Percentiles rank a stretch among this genome's conserved stretches.
phyloP scores from a whole-genome alignment of 1,139 yeast genomes.

The Taphrina flavorubra region DNA sequence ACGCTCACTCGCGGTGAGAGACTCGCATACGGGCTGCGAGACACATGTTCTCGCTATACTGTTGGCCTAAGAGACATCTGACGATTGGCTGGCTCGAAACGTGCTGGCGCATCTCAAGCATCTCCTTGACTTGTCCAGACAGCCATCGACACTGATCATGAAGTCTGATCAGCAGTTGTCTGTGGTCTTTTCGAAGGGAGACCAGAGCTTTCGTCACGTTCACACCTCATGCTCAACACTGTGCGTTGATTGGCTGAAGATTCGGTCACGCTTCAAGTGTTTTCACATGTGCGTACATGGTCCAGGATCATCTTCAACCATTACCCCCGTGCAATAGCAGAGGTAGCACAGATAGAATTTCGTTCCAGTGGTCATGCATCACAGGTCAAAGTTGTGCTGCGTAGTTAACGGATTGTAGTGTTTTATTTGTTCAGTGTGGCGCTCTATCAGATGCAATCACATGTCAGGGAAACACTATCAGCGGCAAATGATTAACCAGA shows the following conservation, averaged over 20 bases:
- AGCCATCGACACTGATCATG: background rate
- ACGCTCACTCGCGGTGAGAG: background rate
- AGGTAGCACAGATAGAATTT: no score
- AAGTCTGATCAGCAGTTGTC: background rate
- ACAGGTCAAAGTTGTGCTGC: no score
- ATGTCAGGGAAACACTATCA: no score
- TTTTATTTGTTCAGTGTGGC: no score
- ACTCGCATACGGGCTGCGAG: background rate
- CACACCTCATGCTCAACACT: slow-evolving; percentile 16
- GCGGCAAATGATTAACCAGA: no score
- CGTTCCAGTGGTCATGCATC: no score
- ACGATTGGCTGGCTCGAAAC: background rate
- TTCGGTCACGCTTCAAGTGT: no score
- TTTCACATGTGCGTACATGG: no score
- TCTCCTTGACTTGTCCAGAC: background rate
- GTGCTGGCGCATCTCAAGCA: background rate
- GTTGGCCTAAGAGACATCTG: background rate
- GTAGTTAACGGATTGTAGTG: no score
- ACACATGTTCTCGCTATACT: background rate
- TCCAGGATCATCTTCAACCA: background rate
- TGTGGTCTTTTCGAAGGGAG: background rate
- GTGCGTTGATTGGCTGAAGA: background rate
- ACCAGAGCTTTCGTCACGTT: slow-evolving; percentile 13
- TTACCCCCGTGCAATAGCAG: background rate
- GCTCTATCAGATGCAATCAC: no score